Evolutionary conservation across 345 rosid species (phyloP), one percentile per base, ranked within the genome.

Genomic region (Hirschfeldia incana): DNA sequence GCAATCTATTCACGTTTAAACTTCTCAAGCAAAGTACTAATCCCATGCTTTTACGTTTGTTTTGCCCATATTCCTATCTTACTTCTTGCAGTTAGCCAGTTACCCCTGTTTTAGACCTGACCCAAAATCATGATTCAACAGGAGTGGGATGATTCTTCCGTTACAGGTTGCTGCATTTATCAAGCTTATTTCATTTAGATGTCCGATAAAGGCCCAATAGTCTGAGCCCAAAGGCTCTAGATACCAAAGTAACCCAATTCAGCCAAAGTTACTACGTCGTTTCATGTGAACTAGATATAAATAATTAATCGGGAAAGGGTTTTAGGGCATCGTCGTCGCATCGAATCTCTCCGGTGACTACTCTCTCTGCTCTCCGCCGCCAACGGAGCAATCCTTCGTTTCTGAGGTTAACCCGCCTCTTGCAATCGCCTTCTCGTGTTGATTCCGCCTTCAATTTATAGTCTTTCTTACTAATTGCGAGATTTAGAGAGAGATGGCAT

Each of bases 311-410:
- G 60, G 26, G 27, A 16, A 53, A 51, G 60, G 26, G 26, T 53
- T 53, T 53, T 53, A 58, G 69, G 77, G 30, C 73, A 58, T 72
- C 68, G 77, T 51, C 69, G 57, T 51, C 64, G 55, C 32, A 4
- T 44, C 44, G 26, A 59, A 55, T 65, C 55, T 55, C 72, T 57
- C 81, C 81, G 81, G 81, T 8, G 42, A 78, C 17, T 8, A n/a
- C 37, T 55, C 67, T 65, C 46, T 53, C 58, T 21, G 21, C 57
- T 7, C 7, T 4, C 42, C 49, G 76, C 73, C 77, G 73, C 15
- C 77, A 68, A 78, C 73, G 15, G 60, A 32, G 51, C 28, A 1
- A 65, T 0, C 8, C 36, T 37, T 37, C 42, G 57, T 77, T 77
- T 71, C 62, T 78, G 60, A 59, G 76, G 76, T 62, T 0, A 42